phyloP scores from a whole-genome alignment of 306 rosid species.

The Vigna trinervia region DNA sequence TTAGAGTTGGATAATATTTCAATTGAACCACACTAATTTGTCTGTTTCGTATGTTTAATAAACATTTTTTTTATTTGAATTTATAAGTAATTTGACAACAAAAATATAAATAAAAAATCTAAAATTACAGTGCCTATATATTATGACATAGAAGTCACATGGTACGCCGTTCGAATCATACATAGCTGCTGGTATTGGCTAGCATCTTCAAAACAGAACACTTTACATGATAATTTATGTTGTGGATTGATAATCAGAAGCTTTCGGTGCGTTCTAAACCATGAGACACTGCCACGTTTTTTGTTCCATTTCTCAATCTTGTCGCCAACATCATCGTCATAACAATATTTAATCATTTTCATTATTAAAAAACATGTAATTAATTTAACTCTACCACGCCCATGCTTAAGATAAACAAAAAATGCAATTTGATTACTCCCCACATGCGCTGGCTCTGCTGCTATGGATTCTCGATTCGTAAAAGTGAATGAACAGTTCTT shows the following conservation, averaged over 20 bases:
- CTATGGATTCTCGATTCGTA: slow-evolving; percentile 3
- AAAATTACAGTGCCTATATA: not conserved
- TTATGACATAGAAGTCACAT: slow-evolving; percentile 32
- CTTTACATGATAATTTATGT: slow-evolving; percentile 12
- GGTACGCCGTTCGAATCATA: slow-evolving; percentile 21
- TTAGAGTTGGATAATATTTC: too few species aligned
- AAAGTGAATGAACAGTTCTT: slow-evolving; percentile 24
- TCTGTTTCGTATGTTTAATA: too few species aligned
- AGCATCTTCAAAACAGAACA: not conserved
- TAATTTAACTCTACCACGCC: slow-evolving; percentile 11
- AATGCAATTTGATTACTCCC: slow-evolving; percentile 5
- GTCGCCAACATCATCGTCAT: not conserved
- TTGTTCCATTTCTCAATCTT: not conserved
- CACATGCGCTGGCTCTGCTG: slow-evolving; percentile 40
- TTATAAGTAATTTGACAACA: too few species aligned
- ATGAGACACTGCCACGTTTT: slow-evolving; percentile 41
- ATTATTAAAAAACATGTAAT: not conserved
- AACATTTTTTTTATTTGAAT: too few species aligned
- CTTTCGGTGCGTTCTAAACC: slow-evolving; percentile 40
- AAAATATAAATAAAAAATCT: too few species aligned
- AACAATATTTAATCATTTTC: not conserved
- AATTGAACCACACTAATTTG: too few species aligned
- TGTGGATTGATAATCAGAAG: slow-evolving; percentile 15
- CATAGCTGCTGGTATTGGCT: not conserved
- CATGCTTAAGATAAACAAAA: slow-evolving; percentile 11